Base-by-base conservation (phyloP, 2,329 filamentous ascomycete genomes). In the Sclerotinia borealis region DNA sequence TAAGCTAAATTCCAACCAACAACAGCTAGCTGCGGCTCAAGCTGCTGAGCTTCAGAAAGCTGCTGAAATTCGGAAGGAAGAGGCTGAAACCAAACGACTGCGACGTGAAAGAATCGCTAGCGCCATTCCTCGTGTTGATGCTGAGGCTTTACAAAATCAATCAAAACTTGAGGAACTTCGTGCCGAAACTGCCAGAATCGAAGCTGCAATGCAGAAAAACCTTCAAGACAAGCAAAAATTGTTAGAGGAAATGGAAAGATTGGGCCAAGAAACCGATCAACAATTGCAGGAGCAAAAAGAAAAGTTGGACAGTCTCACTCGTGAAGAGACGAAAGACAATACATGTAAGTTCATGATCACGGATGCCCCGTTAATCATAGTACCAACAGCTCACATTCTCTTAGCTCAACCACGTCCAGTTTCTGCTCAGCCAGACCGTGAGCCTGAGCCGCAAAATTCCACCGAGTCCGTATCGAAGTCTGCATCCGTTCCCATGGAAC, bases 211-310 rank as follows among this genome's bases (percentile, higher is more conserved):
- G 27, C 66, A 70, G 52, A 71, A 69, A 58, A 70, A 67, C 48
- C 60, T 74, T 10, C 71, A 71, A n/a, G 74, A 75, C 37, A 75
- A 76, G 64, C 69, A 65, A 31, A 67, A 67, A 62, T 63, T 75
- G 39, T 69, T 70, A 6, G 74, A 75, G 39, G 74, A 76, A 63
- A 73, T 73, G 66, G 71, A 73, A 51, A 70, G 68, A 48, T 68
- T 76, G 50, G 66, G 68, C 3, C 66, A 70, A 59, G 75, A 76
- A 56, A 70, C 73, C n/a, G 74, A 75, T 56, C 68, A 70, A 22
- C 71, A 72, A 61, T 70, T 76, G 19, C 71, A 74, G 36, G 69
- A 65, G 31, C 64, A 77, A 49, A 74, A 72, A 63, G 72, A 74
- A 43, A 73, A 74, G 64, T 64, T 76, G 8, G 65, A 70, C 34